Percentiles rank a stretch among this genome's conserved stretches.
Evolutionary conservation across 345 rosid genomes (phyloP).

Genomic region (Atalantia buxifolia): DNA sequence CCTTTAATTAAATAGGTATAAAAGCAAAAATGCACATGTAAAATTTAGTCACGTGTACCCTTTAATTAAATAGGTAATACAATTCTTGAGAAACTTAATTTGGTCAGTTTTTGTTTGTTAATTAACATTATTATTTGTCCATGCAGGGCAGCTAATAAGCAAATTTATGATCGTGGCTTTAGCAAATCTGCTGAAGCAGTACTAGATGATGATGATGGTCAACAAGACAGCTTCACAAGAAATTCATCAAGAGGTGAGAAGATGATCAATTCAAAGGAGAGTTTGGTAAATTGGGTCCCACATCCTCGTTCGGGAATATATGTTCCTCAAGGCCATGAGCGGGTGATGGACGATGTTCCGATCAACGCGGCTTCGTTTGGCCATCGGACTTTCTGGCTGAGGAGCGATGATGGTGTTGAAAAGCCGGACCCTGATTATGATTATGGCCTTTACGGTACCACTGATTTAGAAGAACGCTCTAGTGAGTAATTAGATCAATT

Average conservation of each 20-base stretch:
- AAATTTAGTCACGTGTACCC: no score
- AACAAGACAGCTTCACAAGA: background rate
- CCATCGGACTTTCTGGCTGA: conserved; percentile 42
- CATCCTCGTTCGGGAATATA: conserved; percentile 69
- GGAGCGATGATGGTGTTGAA: conserved; percentile 53
- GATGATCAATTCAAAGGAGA: background rate
- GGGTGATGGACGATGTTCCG: conserved; percentile 61
- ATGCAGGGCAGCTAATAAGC: conserved; percentile 11
- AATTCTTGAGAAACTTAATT: no score
- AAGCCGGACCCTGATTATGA: conserved; percentile 28
- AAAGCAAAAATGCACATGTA: no score
- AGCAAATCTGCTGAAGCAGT: background rate
- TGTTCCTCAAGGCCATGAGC: conserved; percentile 55
- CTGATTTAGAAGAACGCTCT: background rate
- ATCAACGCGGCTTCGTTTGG: conserved; percentile 43
- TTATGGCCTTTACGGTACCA: no score
- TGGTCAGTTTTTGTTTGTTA: no score
- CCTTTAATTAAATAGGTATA: no score
- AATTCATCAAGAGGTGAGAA: background rate
- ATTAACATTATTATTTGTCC: no score
- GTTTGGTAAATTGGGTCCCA: conserved; percentile 44
- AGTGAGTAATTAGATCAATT: background rate
- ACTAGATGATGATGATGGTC: background rate
- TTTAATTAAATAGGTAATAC: no score
- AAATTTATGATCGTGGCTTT: background rate